Conservation (phyloP, 345 rosid genomes). For the Geranium brycei region DNA sequence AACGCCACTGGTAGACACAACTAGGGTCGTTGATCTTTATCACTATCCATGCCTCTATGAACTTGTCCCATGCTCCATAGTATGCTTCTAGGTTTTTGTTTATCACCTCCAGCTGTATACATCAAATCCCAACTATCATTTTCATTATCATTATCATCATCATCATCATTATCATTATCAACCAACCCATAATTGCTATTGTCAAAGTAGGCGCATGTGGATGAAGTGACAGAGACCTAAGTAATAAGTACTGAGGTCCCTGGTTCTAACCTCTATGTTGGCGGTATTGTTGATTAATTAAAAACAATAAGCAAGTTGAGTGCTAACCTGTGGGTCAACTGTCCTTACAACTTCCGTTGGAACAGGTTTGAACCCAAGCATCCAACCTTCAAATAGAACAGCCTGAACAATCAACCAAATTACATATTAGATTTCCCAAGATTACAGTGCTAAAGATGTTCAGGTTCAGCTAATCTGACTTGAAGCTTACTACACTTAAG, state of each 20-base stretch:
- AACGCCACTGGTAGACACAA: constrained; percentile 84
- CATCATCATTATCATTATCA: too few species aligned
- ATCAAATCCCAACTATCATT: neutral
- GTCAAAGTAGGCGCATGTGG: neutral
- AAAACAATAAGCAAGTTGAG: neutral
- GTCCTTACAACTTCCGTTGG: constrained; percentile 47
- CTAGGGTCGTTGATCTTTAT: constrained; percentile 83
- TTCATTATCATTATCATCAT: too few species aligned
- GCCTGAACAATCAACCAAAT: constrained; percentile 34
- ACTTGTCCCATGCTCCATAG: constrained; percentile 83
- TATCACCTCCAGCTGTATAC: constrained; percentile 51
- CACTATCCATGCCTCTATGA: constrained; percentile 64
- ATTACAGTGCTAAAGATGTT: too few species aligned
- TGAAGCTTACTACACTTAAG: too few species aligned
- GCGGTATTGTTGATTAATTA: too few species aligned
- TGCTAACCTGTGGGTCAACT: constrained; percentile 74
- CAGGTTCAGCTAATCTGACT: too few species aligned
- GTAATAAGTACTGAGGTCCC: too few species aligned
- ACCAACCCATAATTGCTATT: neutral
- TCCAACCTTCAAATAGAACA: constrained; percentile 92
- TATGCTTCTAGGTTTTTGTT: constrained; percentile 82
- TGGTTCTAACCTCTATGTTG: too few species aligned
- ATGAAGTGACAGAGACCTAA: too few species aligned
- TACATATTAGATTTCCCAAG: neutral
- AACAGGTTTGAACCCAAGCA: constrained; percentile 88